Base-by-base conservation (phyloP, 805 yeast species). In the Candida suzukii region DNA sequence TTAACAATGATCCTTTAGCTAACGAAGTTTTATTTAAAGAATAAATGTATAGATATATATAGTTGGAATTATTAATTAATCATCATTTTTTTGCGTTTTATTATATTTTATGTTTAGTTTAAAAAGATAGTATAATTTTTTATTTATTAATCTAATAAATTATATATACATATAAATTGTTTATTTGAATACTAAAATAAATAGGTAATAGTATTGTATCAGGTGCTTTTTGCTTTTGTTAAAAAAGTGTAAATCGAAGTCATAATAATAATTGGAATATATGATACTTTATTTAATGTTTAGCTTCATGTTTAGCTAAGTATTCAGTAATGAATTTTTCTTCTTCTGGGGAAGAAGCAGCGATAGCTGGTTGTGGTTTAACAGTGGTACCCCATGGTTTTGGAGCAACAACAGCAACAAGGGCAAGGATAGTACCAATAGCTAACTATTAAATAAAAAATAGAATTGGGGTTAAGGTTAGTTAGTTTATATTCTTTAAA, bases 321-420 rank as follows among this genome's bases (percentile, higher is more conserved):
- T 77, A 88, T 56, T 80, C 84, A 61, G 67, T 72, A 57, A 90
- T 82, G 70, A 84, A 90, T 64, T 83, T 80, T 65, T 86, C 95
- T 71, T 90, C 97, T 58, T 88, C 97, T 52, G 88, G 79, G 39
- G 88, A 76, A 42, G 78, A 64, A 49, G 95, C 95, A 49, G 78
- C 76, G 63, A 88, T 74, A 32, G 80, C 69, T 36, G 93, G 88
- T 53, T 68, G 71, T 54, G 82, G 75, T 44, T 57, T 59, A 50
- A 78, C 71, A 49, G 75, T 70, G 21, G 78, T 66, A 46, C 69
- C 67, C 85, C 83, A 80, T 64, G 90, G 87, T 64, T 86, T 83
- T 60, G 93, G 93, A 38, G 71, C 63, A 46, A 74, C 78, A 41
- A 78, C 63, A 37, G 79, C 70, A 31, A 74, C 76, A 40, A 86